A percentile compares a stretch with the other conserved stretches of the same genome.
Evolutionary conservation across 176 grass and related monocot genomes (phyloP).

Genomic region (Guadua angustifolia): DNA sequence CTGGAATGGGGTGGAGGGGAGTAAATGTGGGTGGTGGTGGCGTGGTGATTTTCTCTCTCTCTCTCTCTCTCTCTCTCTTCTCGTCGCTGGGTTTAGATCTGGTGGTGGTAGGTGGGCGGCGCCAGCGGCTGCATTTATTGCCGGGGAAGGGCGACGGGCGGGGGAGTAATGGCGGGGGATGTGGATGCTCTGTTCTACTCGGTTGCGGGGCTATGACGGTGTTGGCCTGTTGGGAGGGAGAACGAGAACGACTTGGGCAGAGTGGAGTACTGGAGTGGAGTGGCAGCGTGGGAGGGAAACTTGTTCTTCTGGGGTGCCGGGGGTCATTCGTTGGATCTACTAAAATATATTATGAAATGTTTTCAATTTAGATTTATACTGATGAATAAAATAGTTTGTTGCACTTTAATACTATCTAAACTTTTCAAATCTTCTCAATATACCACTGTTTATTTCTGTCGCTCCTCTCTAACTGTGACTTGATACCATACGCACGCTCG

Average conservation of each 20-base stretch:
- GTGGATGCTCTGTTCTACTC: constrained; percentile 29
- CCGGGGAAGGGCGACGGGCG: constrained; percentile 43
- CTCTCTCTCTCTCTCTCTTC: neutral
- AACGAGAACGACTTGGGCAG: neutral
- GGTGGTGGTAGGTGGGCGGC: constrained; percentile 55
- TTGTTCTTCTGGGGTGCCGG: neutral
- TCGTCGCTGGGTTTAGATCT: constrained; percentile 43
- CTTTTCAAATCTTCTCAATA: too few relatives aligned
- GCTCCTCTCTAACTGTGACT: too few relatives aligned
- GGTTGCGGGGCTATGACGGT: neutral
- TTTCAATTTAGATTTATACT: too few relatives aligned
- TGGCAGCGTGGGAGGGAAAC: constrained; percentile 4
- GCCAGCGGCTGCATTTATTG: constrained; percentile 62
- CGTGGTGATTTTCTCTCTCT: constrained; percentile 42
- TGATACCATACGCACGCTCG: too few relatives aligned
- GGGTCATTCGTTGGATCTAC: neutral
- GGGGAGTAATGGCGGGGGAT: constrained; percentile 49
- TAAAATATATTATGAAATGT: too few relatives aligned
- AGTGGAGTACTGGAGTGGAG: neutral
- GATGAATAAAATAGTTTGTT: too few relatives aligned
- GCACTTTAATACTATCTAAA: too few relatives aligned
- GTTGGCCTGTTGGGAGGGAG: neutral
- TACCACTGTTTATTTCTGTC: too few relatives aligned
- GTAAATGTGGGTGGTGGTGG: constrained; percentile 59
- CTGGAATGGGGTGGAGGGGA: constrained; percentile 23